A percentile compares a stretch with the other conserved stretches of the same genome.
These are phyloP conservation scores for Rhynchospora tenuis DNA, from an alignment of 176 grass and related monocot species.

Conservation along the genomic window DNA sequence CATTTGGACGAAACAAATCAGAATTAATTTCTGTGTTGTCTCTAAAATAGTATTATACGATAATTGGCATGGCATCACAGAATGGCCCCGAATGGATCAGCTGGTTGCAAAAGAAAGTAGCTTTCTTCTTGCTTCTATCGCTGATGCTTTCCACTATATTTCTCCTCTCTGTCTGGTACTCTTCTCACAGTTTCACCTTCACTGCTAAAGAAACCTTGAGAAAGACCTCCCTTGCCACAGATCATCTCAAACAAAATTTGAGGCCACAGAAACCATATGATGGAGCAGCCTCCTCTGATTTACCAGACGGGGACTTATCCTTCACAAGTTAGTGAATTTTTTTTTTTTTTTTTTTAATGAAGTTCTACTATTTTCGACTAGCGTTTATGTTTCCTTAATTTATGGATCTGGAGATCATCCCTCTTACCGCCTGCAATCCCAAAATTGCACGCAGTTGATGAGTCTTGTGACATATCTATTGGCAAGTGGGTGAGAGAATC, in stretches of 20 bases:
- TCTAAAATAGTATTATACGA: too few relatives aligned
- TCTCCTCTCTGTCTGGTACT: constrained; percentile 14
- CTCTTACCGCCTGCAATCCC: background rate
- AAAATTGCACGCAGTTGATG: background rate
- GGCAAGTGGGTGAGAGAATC: constrained; percentile 42
- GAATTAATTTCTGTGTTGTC: too few relatives aligned
- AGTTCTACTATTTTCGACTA: too few relatives aligned
- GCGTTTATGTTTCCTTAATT: background rate
- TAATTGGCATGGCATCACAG: constrained; percentile 6
- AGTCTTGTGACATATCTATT: constrained; percentile 31
- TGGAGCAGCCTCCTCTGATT: background rate
- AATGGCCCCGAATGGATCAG: constrained; percentile 16
- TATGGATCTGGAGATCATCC: background rate
- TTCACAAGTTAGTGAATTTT: background rate
- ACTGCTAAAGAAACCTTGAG: too few relatives aligned
- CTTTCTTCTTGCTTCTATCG: constrained; percentile 13
- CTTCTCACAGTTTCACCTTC: constrained; percentile 7
- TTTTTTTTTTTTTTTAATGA: background rate
- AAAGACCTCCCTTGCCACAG: background rate
- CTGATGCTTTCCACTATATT: constrained; percentile 8
- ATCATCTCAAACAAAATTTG: background rate
- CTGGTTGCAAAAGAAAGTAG: constrained; percentile 21
- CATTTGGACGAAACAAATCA: too few relatives aligned
- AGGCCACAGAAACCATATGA: background rate
- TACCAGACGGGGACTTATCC: background rate